Evolutionary conservation across 2,329 filamentous ascomycete species (phyloP).

Genomic region (Hyphodiscus sp.): DNA sequence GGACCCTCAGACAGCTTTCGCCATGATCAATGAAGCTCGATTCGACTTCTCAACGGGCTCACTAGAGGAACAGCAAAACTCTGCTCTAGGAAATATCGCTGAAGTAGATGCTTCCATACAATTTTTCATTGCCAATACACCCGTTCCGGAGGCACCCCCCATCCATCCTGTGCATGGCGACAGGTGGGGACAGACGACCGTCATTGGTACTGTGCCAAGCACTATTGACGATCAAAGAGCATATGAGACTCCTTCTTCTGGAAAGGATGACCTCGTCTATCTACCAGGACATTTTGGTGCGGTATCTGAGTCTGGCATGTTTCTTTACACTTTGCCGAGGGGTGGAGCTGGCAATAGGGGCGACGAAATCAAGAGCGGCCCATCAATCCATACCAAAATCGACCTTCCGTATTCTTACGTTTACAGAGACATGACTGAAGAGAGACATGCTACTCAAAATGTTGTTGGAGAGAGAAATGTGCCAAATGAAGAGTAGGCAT

Average conservation of each 20-base stretch:
- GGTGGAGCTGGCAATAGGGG: neutral
- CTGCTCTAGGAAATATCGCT: constrained; percentile 48
- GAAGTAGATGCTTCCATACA: constrained; percentile 59
- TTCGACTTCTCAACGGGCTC: constrained; percentile 39
- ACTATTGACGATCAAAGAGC: constrained; percentile 22
- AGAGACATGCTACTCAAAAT: neutral
- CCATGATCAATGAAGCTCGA: constrained; percentile 42
- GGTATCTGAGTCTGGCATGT: constrained; percentile 54
- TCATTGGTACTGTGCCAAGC: constrained; percentile 19
- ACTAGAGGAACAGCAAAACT: constrained; percentile 27
- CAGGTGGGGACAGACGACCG: neutral
- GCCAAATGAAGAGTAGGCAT: too few species aligned
- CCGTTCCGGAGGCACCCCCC: constrained; percentile 1
- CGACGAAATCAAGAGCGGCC: neutral
- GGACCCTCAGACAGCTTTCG: constrained; percentile 58
- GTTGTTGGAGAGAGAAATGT: too few species aligned
- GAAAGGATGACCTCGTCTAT: neutral
- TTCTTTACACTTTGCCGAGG: constrained; percentile 30
- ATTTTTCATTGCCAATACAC: constrained; percentile 47
- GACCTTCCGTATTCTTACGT: constrained; percentile 40
- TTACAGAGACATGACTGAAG: neutral
- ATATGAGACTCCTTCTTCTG: neutral
- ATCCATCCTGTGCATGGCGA: neutral
- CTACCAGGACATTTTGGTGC: constrained; percentile 50
- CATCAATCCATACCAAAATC: constrained; percentile 33